phyloP scores from a whole-genome alignment of 2,329 filamentous ascomycete genomes.

The Xylariomycetidae sp. region DNA sequence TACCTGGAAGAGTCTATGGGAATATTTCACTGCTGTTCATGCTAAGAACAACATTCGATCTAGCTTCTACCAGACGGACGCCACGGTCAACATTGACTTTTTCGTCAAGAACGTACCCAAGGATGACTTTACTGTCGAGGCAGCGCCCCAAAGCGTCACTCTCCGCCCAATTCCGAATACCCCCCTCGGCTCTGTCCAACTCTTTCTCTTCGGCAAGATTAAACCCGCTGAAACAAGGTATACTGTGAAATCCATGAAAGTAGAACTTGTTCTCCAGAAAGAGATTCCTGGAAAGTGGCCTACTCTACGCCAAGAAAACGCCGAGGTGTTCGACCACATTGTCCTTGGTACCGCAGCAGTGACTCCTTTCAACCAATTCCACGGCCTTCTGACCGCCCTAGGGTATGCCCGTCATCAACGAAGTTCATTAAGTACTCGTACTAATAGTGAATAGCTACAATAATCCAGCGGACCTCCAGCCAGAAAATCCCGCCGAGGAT shows the following conservation, averaged over 20 bases:
- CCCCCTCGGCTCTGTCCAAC: conserved; percentile 48
- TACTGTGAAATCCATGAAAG: conserved; percentile 69
- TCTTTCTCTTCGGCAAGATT: conserved; percentile 61
- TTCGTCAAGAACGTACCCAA: conserved; percentile 39
- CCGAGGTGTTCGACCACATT: conserved; percentile 25
- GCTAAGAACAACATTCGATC: conserved; percentile 30
- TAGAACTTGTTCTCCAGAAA: conserved; percentile 74
- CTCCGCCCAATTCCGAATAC: conserved; percentile 45
- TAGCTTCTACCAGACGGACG: conserved; percentile 38
- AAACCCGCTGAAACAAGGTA: conserved; percentile 56
- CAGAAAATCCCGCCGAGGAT: too few species aligned
- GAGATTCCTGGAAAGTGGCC: conserved; percentile 65
- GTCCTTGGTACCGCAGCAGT: conserved; percentile 8
- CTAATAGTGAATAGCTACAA: too few species aligned
- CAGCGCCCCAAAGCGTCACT: conserved; percentile 16
- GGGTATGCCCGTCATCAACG: conserved; percentile 17
- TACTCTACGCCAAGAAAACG: conserved; percentile 41
- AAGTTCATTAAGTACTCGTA: too few species aligned
- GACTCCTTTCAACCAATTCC: conserved; percentile 16
- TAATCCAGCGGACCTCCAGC: too few species aligned
- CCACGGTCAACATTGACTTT: conserved; percentile 30
- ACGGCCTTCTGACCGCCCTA: conserved; percentile 10
- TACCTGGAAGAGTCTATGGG: conserved; percentile 17
- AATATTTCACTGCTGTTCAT: conserved; percentile 12
- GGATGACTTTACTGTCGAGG: conserved; percentile 35